Evolutionary conservation across 169 alveolate species (phyloP).

Genomic region (Eimeria necatrix): DNA sequence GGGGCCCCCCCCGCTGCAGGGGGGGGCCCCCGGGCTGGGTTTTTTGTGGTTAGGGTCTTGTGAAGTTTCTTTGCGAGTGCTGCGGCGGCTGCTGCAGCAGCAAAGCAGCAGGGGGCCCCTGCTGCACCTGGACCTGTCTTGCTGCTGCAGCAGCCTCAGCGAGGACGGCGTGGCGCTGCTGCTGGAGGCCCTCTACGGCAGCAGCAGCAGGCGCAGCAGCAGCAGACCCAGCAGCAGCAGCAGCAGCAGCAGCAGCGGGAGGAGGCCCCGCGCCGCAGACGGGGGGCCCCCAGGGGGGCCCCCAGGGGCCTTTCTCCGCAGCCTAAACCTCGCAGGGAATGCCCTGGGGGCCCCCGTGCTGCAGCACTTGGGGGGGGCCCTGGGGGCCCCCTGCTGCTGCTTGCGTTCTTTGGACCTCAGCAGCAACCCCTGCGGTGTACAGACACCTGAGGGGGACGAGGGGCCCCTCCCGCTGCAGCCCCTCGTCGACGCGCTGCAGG

Average conservation of each 20-base stretch:
- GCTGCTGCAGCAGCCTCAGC: slow-evolving; percentile 13
- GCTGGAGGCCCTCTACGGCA: slow-evolving; percentile 41
- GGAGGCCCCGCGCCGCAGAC: neutral
- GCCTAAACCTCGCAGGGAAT: slow-evolving; percentile 13
- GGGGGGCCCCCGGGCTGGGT: slow-evolving; percentile 17
- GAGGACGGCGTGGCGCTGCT: slow-evolving; percentile 34
- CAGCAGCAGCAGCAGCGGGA: slow-evolving; percentile 32
- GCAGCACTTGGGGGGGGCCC: slow-evolving; percentile 19
- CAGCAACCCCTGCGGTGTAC: slow-evolving; percentile 12
- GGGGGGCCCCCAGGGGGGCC: neutral
- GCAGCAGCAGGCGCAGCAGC: neutral
- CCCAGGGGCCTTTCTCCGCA: slow-evolving; percentile 29
- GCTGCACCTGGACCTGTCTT: slow-evolving; percentile 31
- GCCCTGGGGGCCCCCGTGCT: slow-evolving; percentile 17
- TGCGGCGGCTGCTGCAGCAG: slow-evolving; percentile 54
- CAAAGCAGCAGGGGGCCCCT: neutral
- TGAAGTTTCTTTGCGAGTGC: neutral
- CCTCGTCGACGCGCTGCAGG: slow-evolving; percentile 60
- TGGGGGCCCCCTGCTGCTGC: slow-evolving; percentile 46
- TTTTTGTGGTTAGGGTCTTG: neutral
- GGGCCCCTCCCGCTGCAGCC: slow-evolving; percentile 54
- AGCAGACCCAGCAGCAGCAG: slow-evolving; percentile 40
- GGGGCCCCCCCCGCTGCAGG: slow-evolving; percentile 41
- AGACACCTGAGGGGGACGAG: slow-evolving; percentile 2
- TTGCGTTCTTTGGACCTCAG: slow-evolving; percentile 32